Evolutionary conservation across 805 yeast genomes (phyloP), one percentile per base, ranked within the genome.

Genomic region (Yarrowia divulgata): DNA sequence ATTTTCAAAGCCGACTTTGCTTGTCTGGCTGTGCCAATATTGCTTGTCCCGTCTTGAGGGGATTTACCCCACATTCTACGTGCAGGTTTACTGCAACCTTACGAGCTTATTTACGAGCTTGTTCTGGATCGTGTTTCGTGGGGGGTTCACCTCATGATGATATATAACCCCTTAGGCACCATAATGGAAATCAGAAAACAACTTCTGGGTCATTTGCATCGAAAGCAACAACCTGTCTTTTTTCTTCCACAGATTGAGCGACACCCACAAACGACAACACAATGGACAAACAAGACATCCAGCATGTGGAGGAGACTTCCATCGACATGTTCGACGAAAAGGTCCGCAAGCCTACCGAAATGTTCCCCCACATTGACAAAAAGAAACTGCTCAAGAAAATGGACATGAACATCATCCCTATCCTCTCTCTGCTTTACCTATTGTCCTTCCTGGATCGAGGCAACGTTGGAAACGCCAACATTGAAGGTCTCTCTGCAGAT

Each of bases 401-500:
- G 37, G 71, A 69, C 29, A 8, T 57, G 34, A 14, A 39, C 16
- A 37, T 69, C 34, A 64, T 69, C 23, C 71, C 71, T 0, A 57
- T 69, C 8, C 58, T 69, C n/a, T 37, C 66, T 1, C 32, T 69
- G 18, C 48, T 67, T 3, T 69, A 69, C 37, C 49, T 69, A 16
- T 42, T 69, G 2, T 54, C 46, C 32, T 64, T 50, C 12, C n/a
- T 72, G 34, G 91, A 88, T 75, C 87, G 87, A 75, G 76, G 80
- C 16, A 78, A 88, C 1, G 81, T 81, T 50, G 79, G 85, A 23
- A 85, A 82, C 57, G 85, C 87, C 0, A 82, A 87, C 14, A 82
- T 85, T 45, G 79, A 83, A 80, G 88, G 86, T 46, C 76, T 83
- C 66, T 78, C 79, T 72, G 76, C 72, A 14, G 87, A 81, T 69